Percentiles rank a stretch among this genome's conserved stretches.
phyloP scores from a whole-genome alignment of 2,329 filamentous ascomycete genomes.

The Penicillium sp. region DNA sequence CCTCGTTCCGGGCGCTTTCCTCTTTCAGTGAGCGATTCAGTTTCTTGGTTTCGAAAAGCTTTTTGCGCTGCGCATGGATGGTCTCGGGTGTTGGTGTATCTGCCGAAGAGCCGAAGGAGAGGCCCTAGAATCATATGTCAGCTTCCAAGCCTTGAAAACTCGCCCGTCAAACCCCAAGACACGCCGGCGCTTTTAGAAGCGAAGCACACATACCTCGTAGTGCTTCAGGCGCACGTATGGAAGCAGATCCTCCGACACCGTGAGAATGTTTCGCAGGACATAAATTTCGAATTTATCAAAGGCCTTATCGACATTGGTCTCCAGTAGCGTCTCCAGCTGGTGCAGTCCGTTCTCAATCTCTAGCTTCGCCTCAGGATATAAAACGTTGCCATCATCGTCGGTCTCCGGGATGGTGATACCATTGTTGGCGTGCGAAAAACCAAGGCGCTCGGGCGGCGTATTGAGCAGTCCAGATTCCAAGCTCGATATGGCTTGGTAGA shows the following conservation, averaged over 20 bases:
- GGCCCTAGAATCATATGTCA: slow-evolving; percentile 30
- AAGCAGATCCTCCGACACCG: slow-evolving; percentile 69
- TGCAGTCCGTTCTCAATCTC: slow-evolving; percentile 90
- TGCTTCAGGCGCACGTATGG: slow-evolving; percentile 80
- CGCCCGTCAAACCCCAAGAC: neutral
- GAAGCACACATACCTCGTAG: slow-evolving; percentile 65
- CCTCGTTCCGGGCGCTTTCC: slow-evolving; percentile 72
- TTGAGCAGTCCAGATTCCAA: slow-evolving; percentile 79
- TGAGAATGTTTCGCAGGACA: slow-evolving; percentile 80
- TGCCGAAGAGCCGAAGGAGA: slow-evolving; percentile 34
- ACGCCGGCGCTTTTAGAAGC: neutral
- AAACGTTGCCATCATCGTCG: slow-evolving; percentile 48
- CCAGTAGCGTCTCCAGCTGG: slow-evolving; percentile 79
- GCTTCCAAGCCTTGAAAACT: neutral
- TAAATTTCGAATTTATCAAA: slow-evolving; percentile 90
- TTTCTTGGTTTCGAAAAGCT: slow-evolving; percentile 75
- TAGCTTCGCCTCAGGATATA: slow-evolving; percentile 55
- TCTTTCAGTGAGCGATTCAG: slow-evolving; percentile 69
- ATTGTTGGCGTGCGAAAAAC: slow-evolving; percentile 64
- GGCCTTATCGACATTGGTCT: slow-evolving; percentile 78
- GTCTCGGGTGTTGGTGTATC: slow-evolving; percentile 63
- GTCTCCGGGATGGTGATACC: slow-evolving; percentile 49
- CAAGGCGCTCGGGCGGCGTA: slow-evolving; percentile 72
- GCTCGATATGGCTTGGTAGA: slow-evolving; percentile 84
- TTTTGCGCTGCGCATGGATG: slow-evolving; percentile 70